Conservation (phyloP, 2,329 filamentous ascomycete species). For the Microdochium paspali region DNA sequence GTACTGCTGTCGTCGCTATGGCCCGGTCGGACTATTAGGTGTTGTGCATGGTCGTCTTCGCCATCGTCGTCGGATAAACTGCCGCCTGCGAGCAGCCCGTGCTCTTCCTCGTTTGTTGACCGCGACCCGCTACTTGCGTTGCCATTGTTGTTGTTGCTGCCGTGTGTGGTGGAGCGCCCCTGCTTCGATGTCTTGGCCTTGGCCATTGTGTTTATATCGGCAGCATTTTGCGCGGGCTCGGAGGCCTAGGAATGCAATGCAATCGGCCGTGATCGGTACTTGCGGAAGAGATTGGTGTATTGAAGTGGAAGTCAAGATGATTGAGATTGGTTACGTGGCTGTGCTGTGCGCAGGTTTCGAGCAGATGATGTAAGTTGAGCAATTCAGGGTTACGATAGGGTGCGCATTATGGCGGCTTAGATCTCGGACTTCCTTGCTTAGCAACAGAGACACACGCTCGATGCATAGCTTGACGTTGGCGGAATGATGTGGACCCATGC, state of each 20-base stretch:
- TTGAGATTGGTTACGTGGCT: neutral
- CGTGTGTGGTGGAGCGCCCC: neutral
- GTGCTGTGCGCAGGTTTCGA: neutral
- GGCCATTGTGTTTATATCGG: constrained; percentile 26
- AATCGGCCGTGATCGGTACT: neutral
- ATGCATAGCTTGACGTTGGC: too few relatives aligned
- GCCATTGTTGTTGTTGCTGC: constrained; percentile 6
- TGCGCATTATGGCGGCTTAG: neutral
- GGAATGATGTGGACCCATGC: too few relatives aligned
- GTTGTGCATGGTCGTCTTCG: constrained; percentile 6
- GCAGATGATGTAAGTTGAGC: neutral
- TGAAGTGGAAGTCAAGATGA: neutral
- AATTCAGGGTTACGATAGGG: neutral
- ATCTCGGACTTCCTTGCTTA: neutral
- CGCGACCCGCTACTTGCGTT: constrained; percentile 10
- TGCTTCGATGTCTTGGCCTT: constrained; percentile 37
- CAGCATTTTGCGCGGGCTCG: neutral
- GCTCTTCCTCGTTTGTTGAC: constrained; percentile 24
- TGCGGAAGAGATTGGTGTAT: neutral
- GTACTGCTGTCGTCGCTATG: constrained; percentile 2
- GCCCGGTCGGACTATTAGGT: constrained; percentile 13
- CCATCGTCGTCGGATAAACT: constrained; percentile 14
- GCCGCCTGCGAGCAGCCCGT: constrained; percentile 23
- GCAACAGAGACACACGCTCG: too few relatives aligned
- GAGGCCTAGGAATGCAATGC: neutral